These are phyloP conservation scores for Cercospora sojina DNA, from an alignment of 2,329 filamentous ascomycete species.

Conservation along the genomic window DNA sequence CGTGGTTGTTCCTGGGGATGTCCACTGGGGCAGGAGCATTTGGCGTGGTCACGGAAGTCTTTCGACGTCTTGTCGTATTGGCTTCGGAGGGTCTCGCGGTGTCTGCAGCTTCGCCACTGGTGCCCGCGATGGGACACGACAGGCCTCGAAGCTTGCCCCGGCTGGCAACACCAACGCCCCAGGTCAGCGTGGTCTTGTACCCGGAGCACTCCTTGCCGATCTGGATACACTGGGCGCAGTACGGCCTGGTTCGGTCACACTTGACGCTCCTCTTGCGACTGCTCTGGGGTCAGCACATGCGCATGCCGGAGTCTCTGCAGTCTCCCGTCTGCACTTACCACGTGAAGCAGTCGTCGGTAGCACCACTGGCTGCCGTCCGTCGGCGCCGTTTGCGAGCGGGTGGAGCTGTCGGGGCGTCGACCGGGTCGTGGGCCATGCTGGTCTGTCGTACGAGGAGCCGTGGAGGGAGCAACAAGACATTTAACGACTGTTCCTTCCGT, in stretches of 20 bases:
- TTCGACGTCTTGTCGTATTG: conserved; percentile 20
- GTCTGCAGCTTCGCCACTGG: conserved; percentile 32
- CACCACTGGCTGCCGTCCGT: conserved; percentile 83
- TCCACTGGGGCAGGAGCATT: neutral
- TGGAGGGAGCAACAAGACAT: neutral
- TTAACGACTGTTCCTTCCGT: neutral
- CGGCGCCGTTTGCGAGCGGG: conserved; percentile 68
- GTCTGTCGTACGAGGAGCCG: neutral
- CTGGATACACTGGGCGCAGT: conserved; percentile 92
- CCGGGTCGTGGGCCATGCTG: conserved; percentile 14
- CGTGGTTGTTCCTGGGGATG: conserved; percentile 6
- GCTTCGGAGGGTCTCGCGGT: conserved; percentile 14
- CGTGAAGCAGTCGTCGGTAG: conserved; percentile 91
- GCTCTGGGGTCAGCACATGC: neutral
- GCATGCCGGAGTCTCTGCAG: neutral
- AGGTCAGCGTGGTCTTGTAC: conserved; percentile 95
- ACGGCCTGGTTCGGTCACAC: conserved; percentile 88
- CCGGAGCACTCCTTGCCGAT: conserved; percentile 89
- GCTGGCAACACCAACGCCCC: conserved; percentile 93
- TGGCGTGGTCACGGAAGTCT: conserved; percentile 18
- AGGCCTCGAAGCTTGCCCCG: conserved; percentile 90
- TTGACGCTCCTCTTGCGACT: conserved; percentile 75
- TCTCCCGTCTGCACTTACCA: conserved; percentile 41
- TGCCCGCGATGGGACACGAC: conserved; percentile 64
- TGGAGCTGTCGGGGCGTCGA: conserved; percentile 17